These are phyloP conservation scores for Calocybe indica DNA, from an alignment of 768 basidiomycete genomes.

Conservation along the genomic window DNA sequence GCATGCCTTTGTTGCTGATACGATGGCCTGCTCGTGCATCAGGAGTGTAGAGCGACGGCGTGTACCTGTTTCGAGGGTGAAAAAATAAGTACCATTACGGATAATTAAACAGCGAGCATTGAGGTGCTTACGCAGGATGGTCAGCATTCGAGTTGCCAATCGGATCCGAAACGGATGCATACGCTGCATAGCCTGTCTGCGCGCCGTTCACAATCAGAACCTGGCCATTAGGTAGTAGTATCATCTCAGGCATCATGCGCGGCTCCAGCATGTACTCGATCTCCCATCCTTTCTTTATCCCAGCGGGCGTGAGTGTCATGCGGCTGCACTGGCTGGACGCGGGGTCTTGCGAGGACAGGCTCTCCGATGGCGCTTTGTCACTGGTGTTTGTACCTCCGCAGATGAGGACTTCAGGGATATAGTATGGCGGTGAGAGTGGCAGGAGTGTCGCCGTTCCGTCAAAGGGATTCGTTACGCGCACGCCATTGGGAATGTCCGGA, in stretches of 20 bases:
- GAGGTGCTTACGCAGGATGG: constrained; percentile 17
- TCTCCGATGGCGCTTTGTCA: constrained; percentile 19
- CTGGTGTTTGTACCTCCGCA: constrained; percentile 37
- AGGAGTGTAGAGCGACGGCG: constrained; percentile 45
- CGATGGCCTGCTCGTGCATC: constrained; percentile 33
- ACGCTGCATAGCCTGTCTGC: constrained; percentile 33
- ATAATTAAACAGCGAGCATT: background rate
- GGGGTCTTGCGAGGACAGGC: constrained; percentile 31
- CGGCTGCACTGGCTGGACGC: constrained; percentile 37
- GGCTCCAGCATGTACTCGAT: constrained; percentile 37
- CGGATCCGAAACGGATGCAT: constrained; percentile 21
- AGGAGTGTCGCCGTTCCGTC: constrained; percentile 31
- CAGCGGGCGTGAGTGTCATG: constrained; percentile 32
- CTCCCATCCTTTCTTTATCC: constrained; percentile 38
- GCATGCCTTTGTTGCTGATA: constrained; percentile 42
- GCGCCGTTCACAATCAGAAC: constrained; percentile 39
- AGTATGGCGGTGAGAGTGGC: constrained; percentile 30
- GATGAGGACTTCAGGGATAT: constrained; percentile 39
- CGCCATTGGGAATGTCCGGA: constrained; percentile 39
- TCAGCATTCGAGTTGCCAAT: constrained; percentile 19
- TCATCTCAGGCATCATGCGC: constrained; percentile 31
- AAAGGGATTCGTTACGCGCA: constrained; percentile 35
- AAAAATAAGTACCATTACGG: constrained; percentile 10
- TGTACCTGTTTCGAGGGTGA: constrained; percentile 23
- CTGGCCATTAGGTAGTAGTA: constrained; percentile 33